Percentiles rank a stretch among this genome's conserved stretches.
Conservation (phyloP, 257 asterid species). For the Capsicum chinense region DNA sequence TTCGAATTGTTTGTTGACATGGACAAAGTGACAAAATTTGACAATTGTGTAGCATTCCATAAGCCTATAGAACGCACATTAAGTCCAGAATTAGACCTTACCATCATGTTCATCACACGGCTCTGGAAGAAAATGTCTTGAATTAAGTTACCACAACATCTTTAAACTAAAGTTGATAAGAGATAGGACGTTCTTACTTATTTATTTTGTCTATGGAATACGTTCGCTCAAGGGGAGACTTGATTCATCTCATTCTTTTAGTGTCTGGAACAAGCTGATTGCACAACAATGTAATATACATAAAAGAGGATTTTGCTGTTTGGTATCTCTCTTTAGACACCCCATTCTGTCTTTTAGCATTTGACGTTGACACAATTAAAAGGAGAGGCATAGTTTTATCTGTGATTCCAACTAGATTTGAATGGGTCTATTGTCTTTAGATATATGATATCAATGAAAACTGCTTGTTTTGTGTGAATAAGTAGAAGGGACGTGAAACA, state of each 20-base stretch:
- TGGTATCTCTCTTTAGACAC: background rate
- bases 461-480: background rate
- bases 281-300: background rate
- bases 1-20: no score
- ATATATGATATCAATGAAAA: background rate
- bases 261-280: background rate
- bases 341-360: conserved; percentile 16
- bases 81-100: conserved; percentile 14
- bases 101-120: background rate
- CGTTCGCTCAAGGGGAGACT: background rate
- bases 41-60: background rate
- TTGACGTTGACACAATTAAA: background rate
- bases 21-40: background rate
- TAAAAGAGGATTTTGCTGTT: background rate
- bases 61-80: background rate
- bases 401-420: background rate
- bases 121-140: background rate
- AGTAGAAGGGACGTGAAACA: background rate
- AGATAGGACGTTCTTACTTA: background rate
- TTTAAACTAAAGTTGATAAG: background rate
- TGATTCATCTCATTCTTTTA: background rate
- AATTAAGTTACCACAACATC: background rate
- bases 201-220: background rate
- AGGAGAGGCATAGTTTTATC: conserved; percentile 15
- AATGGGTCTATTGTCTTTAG: conserved; percentile 6